Base-by-base conservation (phyloP, 371 early-diverging fungal species). In the Blakeslea trispora region DNA sequence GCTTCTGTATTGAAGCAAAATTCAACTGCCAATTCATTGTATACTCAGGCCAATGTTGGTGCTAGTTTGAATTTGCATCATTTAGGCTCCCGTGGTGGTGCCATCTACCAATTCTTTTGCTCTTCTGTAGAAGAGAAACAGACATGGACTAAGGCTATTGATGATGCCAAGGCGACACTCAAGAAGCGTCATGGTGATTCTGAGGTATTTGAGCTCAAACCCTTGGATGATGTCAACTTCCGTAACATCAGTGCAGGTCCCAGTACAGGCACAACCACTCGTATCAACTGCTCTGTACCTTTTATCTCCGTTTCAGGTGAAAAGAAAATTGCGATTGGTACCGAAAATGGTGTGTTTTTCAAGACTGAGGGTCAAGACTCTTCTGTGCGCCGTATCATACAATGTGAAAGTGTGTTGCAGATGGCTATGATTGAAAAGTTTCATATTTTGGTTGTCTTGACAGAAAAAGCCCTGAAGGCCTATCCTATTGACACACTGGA, bases 131-230 rank as follows among this genome's bases (percentile, higher is more conserved):
- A 90, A 1, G 94, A 92, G 54, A 84, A 90, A 28, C 80, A 82
- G 50, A 71, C 86, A 45, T 96, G 96, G 96, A 71, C 85, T 35
- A 89, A 91, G 55, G 86, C 88, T 43, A 91, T 96, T 54, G 86
- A 88, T 57, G 86, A 91, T 59, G 91, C 91, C 61, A 83, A 85
- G 51, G 79, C 82, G 32, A 61, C 73, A 4, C 47, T 72, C 31
- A 64, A 65, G 31, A 70, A 67, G 22, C 60, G 71, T 41, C 76
- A 84, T 42, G 79, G 75, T 9, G 74, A 78, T 53, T 63, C 75
- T 55, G 73, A 83, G 67, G 79, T 83, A 48, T 85, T 91, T 73
- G 91, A 92, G 59, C 67, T 90, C 50, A 57, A 69, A 37, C 74
- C 75, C 0, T 56, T 79, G 32, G 74, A 74, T 56, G 80, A 75